These are phyloP conservation scores for Hippophae gyantsensis DNA, from an alignment of 306 rosid genomes.

Conservation along the genomic window DNA sequence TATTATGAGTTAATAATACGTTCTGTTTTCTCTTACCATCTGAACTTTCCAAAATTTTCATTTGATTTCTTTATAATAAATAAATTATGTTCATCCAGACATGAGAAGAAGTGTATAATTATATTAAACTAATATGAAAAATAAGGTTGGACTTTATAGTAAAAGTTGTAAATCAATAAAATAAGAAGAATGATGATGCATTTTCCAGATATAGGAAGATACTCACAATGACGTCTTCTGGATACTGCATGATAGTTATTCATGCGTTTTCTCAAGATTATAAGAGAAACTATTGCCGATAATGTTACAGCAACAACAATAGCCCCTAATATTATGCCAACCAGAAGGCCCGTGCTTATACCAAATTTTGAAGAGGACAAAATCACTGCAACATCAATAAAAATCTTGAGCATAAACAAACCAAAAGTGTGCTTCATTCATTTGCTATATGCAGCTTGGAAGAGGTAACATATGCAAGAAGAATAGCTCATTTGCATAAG, in stretches of 20 bases:
- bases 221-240: slow-evolving; percentile 65
- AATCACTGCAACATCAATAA: slow-evolving; percentile 35
- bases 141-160: neutral
- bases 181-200: neutral
- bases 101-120: neutral
- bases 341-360: slow-evolving; percentile 59
- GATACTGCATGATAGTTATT: slow-evolving; percentile 30
- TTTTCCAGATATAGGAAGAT: slow-evolving; percentile 9
- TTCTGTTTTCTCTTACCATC: too few species aligned
- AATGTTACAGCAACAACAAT: slow-evolving; percentile 54
- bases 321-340: slow-evolving; percentile 61
- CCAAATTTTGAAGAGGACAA: slow-evolving; percentile 23
- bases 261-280: slow-evolving; percentile 38
- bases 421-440: neutral
- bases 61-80: too few species aligned
- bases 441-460: neutral
- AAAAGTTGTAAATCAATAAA: neutral
- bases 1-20: too few species aligned
- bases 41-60: too few species aligned
- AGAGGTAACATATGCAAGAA: too few species aligned
- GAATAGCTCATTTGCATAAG: too few species aligned
- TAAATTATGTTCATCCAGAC: too few species aligned
- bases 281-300: slow-evolving; percentile 55
- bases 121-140: neutral
- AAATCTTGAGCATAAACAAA: slow-evolving; percentile 3